These are phyloP conservation scores for Aquilaria sinensis DNA, from an alignment of 345 rosid genomes.

Conservation along the genomic window DNA sequence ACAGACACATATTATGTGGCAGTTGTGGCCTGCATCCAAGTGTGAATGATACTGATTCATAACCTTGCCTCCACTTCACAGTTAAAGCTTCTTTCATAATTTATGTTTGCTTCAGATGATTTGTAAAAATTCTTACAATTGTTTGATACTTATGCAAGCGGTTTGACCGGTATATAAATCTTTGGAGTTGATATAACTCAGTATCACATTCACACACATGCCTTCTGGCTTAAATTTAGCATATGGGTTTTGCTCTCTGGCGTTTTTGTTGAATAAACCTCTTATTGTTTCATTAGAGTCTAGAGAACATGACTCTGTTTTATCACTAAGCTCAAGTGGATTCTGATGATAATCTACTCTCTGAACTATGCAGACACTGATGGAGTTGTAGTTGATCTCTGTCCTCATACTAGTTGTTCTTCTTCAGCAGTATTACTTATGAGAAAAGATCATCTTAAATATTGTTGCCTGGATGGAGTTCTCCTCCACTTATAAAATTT, in stretches of 20 bases:
- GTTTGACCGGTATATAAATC: no score
- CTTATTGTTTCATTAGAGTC: not conserved
- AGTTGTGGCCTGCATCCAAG: no score
- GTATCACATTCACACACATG: not conserved
- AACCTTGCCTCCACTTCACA: no score
- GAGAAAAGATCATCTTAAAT: conserved; percentile 13
- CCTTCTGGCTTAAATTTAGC: not conserved
- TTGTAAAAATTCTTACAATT: no score
- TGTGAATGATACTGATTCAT: no score
- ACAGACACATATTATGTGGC: no score
- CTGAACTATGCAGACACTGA: conserved; percentile 8
- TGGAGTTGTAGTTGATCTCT: not conserved
- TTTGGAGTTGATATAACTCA: no score
- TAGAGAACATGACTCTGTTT: not conserved
- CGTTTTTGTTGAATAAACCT: not conserved
- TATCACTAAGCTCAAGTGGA: not conserved
- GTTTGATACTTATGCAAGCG: no score
- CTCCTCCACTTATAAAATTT: conserved; percentile 22
- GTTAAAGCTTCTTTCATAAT: no score
- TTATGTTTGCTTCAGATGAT: no score
- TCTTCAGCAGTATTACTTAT: not conserved
- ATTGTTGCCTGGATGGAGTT: conserved; percentile 29
- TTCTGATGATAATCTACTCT: conserved; percentile 4
- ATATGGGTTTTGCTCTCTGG: not conserved
- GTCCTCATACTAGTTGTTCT: not conserved